A percentile compares a stretch with the other conserved stretches of the same genome.
Evolutionary conservation across 805 yeast species (phyloP).

Genomic region (Lipomyces sp.): DNA sequence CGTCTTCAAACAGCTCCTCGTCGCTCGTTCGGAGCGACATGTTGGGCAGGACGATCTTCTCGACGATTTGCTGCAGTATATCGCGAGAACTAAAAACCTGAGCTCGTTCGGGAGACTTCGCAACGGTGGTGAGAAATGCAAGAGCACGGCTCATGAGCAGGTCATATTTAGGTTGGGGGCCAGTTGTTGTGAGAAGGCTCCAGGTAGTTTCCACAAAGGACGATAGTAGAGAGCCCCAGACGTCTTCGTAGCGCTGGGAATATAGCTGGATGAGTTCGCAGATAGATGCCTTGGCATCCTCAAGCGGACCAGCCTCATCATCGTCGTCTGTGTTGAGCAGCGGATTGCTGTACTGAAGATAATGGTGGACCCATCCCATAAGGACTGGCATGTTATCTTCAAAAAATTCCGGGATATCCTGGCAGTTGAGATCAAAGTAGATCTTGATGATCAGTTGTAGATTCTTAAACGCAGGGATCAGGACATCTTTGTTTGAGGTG

Average conservation of each 20-base stretch:
- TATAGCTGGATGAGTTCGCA: constrained; percentile 83
- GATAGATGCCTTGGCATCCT: constrained; percentile 73
- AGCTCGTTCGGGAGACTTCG: constrained; percentile 65
- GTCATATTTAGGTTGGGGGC: constrained; percentile 76
- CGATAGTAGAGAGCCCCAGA: constrained; percentile 72
- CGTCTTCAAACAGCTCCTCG: constrained; percentile 93
- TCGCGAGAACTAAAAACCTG: constrained; percentile 54
- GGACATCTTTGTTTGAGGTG: constrained; percentile 46
- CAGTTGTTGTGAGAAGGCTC: constrained; percentile 64
- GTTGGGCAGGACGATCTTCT: constrained; percentile 84
- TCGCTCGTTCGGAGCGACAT: constrained; percentile 79
- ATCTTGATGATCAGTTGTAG: constrained; percentile 70
- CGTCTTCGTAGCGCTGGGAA: constrained; percentile 88
- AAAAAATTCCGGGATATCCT: constrained; percentile 96
- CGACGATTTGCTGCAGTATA: constrained; percentile 70
- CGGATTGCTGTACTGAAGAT: constrained; percentile 58
- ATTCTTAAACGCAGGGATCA: constrained; percentile 63
- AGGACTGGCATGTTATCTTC: constrained; percentile 81
- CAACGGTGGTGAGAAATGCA: constrained; percentile 76
- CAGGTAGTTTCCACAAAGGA: constrained; percentile 79
- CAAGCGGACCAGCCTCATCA: constrained; percentile 62
- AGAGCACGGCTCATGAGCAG: constrained; percentile 76
- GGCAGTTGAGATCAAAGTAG: constrained; percentile 92
- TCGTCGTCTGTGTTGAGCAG: constrained; percentile 51
- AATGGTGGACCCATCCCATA: constrained; percentile 79